Base-by-base conservation (phyloP, 352 stramenopile species). In the Globisporangium takayamanum region DNA sequence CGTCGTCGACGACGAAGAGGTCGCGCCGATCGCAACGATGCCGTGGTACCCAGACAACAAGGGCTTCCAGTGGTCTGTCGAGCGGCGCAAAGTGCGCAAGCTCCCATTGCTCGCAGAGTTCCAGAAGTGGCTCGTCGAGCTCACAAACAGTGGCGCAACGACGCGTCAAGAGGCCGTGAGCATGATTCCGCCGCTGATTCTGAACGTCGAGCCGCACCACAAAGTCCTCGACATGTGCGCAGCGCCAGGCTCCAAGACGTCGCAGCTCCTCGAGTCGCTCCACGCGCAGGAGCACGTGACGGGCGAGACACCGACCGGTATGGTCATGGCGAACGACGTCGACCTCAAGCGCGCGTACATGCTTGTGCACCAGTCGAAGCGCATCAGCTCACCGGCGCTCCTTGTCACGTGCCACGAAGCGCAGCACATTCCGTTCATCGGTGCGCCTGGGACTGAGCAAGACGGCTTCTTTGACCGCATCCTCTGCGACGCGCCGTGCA, bases 171-270 rank as follows among this genome's bases (percentile, higher is more conserved):
- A 99, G 67, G 85, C 97, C 5, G 98, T 98, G 56, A 98, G 88
- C 64, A 99, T 99, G 97, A 95, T 99, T 55, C 97, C 97, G 20
- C 97, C 97, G 22, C 87, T 99, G 49, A 91, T 99, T 46, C 78
- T 99, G 28, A 81, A 94, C 59, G 94, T 97, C 18, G 70, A 98
- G 66, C 85, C 89, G 26, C 76, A 98, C 66, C 91, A 99, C 78
- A 88, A 84, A 51, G 84, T 88, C 33, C 80, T 99, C n/a, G 96
- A 99, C 74, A 98, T 99, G 92, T 99, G 96, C 67, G 97, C 98
- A 3, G 97, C 97, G 12, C 98, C 98, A 11, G 98, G 98, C 22
- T 98, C 90, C 53, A 99, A 99, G 77, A 99, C 98, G 36, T 97
- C 92, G 62, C 97, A 99, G 77, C 73, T 99, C 45, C 83, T 99